Evolutionary conservation across 495 filamentous ascomycete genomes (phyloP).

Genomic region (Neurospora tetrasperma): DNA sequence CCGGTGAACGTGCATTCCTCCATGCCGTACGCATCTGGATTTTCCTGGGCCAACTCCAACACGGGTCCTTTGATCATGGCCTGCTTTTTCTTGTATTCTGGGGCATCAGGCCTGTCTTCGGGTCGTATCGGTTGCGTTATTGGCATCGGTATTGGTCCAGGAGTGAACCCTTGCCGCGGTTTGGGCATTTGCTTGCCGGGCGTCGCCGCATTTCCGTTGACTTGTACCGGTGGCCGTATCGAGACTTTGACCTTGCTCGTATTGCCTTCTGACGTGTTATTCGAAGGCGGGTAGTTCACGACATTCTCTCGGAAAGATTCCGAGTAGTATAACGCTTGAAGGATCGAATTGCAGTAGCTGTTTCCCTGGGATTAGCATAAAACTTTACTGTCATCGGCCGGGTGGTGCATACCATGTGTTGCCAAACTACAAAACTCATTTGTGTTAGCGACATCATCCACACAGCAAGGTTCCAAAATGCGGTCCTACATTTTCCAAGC

Average conservation of each 20-base stretch:
- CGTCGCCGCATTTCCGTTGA: slow-evolving; percentile 36
- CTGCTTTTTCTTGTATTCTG: slow-evolving; percentile 95
- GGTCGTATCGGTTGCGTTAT: slow-evolving; percentile 28
- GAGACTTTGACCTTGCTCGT: slow-evolving; percentile 38
- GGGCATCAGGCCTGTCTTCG: slow-evolving; percentile 72
- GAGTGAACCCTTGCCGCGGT: neutral
- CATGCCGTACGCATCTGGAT: slow-evolving; percentile 77
- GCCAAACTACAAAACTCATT: slow-evolving; percentile 57
- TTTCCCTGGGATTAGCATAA: neutral
- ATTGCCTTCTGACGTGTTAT: slow-evolving; percentile 35
- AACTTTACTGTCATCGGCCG: neutral
- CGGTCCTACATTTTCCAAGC: slow-evolving; percentile 84
- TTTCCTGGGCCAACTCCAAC: slow-evolving; percentile 67
- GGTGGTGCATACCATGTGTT: slow-evolving; percentile 73
- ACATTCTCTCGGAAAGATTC: slow-evolving; percentile 92
- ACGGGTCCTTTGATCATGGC: slow-evolving; percentile 80
- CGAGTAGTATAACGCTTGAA: slow-evolving; percentile 94
- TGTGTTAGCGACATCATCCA: slow-evolving; percentile 14
- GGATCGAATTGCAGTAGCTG: slow-evolving; percentile 95
- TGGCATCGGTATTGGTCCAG: slow-evolving; percentile 9
- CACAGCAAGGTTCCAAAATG: neutral
- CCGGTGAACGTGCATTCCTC: slow-evolving; percentile 87
- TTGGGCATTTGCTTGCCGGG: slow-evolving; percentile 25
- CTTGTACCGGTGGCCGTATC: slow-evolving; percentile 33
- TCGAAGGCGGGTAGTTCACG: slow-evolving; percentile 70